Percentiles rank a stretch among this genome's conserved stretches.
phyloP scores from a whole-genome alignment of 345 rosid genomes.

The Microcos paniculata region DNA sequence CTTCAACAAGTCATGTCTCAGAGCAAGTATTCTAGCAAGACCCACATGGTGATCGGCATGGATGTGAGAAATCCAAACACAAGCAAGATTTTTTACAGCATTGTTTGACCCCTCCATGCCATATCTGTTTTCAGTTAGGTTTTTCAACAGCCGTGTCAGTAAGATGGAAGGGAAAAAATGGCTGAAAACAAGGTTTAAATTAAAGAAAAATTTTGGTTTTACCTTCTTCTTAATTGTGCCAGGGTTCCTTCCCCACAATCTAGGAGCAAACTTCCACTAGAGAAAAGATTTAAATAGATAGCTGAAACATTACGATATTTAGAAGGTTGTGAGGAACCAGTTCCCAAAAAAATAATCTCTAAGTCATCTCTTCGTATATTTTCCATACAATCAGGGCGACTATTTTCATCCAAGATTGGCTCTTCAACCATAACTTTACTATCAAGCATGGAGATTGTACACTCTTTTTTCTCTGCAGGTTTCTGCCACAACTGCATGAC shows the following conservation, averaged over 20 bases:
- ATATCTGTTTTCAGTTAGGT: slow-evolving; percentile 43
- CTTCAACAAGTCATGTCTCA: slow-evolving; percentile 67
- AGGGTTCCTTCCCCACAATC: slow-evolving; percentile 98
- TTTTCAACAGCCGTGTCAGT: background rate
- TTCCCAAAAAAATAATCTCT: slow-evolving; percentile 91
- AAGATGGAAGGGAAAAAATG: background rate
- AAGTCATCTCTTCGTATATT: slow-evolving; percentile 72
- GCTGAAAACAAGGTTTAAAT: too few relatives aligned
- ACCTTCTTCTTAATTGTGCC: slow-evolving; percentile 94
- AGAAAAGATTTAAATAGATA: slow-evolving; percentile 66
- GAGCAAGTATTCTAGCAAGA: slow-evolving; percentile 81
- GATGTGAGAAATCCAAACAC: slow-evolving; percentile 94
- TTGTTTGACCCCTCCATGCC: slow-evolving; percentile 76
- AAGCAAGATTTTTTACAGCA: slow-evolving; percentile 60
- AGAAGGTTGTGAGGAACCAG: slow-evolving; percentile 98
- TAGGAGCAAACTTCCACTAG: slow-evolving; percentile 73
- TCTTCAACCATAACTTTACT: slow-evolving; percentile 50
- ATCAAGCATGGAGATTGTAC: slow-evolving; percentile 17
- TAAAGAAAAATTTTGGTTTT: background rate
- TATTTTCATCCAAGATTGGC: slow-evolving; percentile 67
- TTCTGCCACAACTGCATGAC: slow-evolving; percentile 56
- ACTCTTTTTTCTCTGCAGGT: slow-evolving; percentile 26
- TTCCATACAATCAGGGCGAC: slow-evolving; percentile 69
- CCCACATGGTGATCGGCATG: slow-evolving; percentile 96
- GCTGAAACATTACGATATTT: slow-evolving; percentile 89